Percentiles rank a stretch among this genome's conserved stretches.
Conservation (phyloP, 176 grass and related monocot species). For the Carex parvula region DNA sequence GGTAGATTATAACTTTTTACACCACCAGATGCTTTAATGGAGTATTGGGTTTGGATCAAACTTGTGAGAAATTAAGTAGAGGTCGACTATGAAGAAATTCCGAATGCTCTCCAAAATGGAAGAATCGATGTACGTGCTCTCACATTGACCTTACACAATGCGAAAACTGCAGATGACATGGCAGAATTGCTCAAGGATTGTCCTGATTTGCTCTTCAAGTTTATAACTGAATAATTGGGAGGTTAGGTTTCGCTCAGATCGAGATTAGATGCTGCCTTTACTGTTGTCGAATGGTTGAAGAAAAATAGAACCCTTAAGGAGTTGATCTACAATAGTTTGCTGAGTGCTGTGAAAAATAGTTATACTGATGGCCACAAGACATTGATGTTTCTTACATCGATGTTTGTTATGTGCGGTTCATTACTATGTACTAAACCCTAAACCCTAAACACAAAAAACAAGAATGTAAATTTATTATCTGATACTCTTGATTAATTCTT, state of each 20-base stretch:
- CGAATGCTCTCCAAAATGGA: background rate
- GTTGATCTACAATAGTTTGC: constrained; percentile 79
- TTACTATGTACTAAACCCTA: background rate
- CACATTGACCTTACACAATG: constrained; percentile 35
- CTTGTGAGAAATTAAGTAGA: background rate
- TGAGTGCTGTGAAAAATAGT: constrained; percentile 58
- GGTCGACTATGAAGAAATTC: background rate
- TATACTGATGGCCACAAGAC: too few species aligned
- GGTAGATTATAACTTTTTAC: too few species aligned
- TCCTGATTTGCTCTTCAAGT: constrained; percentile 52
- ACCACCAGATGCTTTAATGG: background rate
- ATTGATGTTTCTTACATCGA: too few species aligned
- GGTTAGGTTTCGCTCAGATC: constrained; percentile 36
- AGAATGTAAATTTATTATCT: too few species aligned
- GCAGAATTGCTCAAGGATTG: constrained; percentile 35
- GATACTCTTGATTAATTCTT: too few species aligned
- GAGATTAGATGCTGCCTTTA: constrained; percentile 56
- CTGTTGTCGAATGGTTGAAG: constrained; percentile 64
- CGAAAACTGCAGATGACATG: constrained; percentile 53
- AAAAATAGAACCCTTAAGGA: constrained; percentile 46
- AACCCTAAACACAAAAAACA: too few species aligned
- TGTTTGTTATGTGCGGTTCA: too few species aligned
- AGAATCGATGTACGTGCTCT: constrained; percentile 55
- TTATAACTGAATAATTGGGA: constrained; percentile 58
- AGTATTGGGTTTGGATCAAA: background rate